phyloP scores from a whole-genome alignment of 169 alveolate species.

The Perkinsus marinus region DNA sequence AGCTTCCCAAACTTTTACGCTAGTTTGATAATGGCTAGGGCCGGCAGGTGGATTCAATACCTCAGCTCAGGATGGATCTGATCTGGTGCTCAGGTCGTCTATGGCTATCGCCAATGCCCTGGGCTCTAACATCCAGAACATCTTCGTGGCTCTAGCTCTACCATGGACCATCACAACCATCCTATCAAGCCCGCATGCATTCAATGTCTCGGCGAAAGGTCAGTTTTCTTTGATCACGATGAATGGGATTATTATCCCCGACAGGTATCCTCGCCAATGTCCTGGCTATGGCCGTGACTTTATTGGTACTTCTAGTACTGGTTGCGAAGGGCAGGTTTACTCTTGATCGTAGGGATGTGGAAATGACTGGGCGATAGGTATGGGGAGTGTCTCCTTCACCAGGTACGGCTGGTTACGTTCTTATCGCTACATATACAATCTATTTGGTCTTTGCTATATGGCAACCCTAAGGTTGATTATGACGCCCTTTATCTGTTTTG shows the following conservation, averaged over 20 bases:
- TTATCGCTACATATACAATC: neutral
- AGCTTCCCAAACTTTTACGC: slow-evolving; percentile 9
- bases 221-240: neutral
- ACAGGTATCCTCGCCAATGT: neutral
- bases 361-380: too few species aligned
- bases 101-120: slow-evolving; percentile 9
- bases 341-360: neutral
- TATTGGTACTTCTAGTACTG: neutral
- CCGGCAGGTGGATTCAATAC: neutral
- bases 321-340: neutral
- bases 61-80: neutral
- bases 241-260: neutral
- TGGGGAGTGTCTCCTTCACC: neutral
- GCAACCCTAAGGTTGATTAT: neutral
- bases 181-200: neutral
- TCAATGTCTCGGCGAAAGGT: neutral
- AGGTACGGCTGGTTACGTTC: neutral
- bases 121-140: slow-evolving; percentile 5
- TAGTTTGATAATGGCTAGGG: neutral
- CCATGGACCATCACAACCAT: slow-evolving; percentile 1
- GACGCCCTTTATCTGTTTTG: neutral
- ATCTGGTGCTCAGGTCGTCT: neutral
- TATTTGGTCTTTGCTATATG: neutral
- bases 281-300: neutral
- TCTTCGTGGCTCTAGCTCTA: slow-evolving; percentile 2